Conservation (phyloP, 352 stramenopile genomes). For the Phytopythium aichiense region DNA sequence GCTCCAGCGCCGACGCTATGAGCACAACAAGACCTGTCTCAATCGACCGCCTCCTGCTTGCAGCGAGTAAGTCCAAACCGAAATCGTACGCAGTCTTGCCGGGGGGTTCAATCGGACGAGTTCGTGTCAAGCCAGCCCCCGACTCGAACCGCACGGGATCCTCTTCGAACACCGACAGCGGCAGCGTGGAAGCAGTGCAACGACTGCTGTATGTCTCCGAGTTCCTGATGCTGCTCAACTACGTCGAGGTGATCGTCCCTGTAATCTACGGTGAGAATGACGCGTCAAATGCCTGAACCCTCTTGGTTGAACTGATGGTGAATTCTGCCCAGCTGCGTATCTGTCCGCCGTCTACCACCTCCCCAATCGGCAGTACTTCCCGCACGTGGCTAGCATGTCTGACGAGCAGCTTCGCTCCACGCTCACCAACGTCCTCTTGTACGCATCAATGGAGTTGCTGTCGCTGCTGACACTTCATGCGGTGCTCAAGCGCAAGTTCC, state of each 20-base stretch:
- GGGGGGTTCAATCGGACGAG: background rate
- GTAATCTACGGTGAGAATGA: constrained; percentile 29
- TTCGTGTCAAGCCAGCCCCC: background rate
- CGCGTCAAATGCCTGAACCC: too few relatives aligned
- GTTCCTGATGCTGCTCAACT: constrained; percentile 43
- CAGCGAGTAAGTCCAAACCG: background rate
- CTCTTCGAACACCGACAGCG: background rate
- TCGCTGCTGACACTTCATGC: constrained; percentile 23
- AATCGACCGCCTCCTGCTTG: background rate
- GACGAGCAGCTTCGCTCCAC: constrained; percentile 9
- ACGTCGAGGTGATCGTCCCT: constrained; percentile 33
- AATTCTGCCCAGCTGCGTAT: constrained; percentile 15
- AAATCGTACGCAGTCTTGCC: background rate
- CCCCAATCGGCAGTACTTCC: constrained; percentile 25
- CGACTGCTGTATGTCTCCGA: constrained; percentile 36
- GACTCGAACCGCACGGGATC: background rate
- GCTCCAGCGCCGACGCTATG: background rate
- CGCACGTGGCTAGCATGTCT: constrained; percentile 13
- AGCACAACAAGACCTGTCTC: background rate
- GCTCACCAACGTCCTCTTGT: constrained; percentile 20
- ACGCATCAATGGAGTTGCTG: constrained; percentile 21
- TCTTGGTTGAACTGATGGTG: background rate
- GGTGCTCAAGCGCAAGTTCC: constrained; percentile 15
- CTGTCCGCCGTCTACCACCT: constrained; percentile 22
- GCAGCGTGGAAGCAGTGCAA: constrained; percentile 5